Evolutionary conservation across 2,329 filamentous ascomycete genomes (phyloP).

Genomic region (Colletotrichum godetiae): DNA sequence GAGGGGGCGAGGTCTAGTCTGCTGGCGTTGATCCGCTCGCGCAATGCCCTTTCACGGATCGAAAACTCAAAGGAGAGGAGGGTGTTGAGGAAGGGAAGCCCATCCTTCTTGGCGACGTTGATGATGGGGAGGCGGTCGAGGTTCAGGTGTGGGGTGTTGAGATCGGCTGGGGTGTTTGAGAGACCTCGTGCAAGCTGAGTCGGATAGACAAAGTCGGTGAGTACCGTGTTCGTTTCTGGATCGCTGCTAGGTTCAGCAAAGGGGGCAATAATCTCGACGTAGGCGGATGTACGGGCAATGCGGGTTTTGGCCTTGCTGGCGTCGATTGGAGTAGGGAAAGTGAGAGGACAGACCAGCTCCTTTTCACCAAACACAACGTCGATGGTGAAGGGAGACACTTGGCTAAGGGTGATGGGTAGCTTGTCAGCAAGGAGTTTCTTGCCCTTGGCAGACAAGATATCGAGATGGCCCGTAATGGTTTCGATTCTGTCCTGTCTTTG

Average conservation of each 20-base stretch:
- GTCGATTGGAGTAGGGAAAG: slow-evolving; percentile 54
- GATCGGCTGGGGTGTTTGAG: slow-evolving; percentile 45
- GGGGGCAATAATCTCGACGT: slow-evolving; percentile 56
- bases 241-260: slow-evolving; percentile 42
- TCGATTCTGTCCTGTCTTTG: slow-evolving; percentile 43
- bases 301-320: slow-evolving; percentile 49
- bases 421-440: slow-evolving; percentile 52
- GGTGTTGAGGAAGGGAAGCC: slow-evolving; percentile 51
- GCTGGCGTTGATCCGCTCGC: slow-evolving; percentile 41
- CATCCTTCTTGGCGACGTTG: slow-evolving; percentile 47
- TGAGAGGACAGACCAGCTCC: slow-evolving; percentile 45
- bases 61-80: slow-evolving; percentile 55
- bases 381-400: slow-evolving; percentile 53
- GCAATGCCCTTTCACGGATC: slow-evolving; percentile 50
- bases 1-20: slow-evolving; percentile 42
- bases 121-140: slow-evolving; percentile 58
- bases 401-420: slow-evolving; percentile 48
- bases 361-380: slow-evolving; percentile 52
- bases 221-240: not conserved
- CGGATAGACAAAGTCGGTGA: slow-evolving; percentile 52
- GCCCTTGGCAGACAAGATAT: slow-evolving; percentile 49
- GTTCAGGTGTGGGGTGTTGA: slow-evolving; percentile 55
- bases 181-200: slow-evolving; percentile 40
- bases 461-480: slow-evolving; percentile 52
- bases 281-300: slow-evolving; percentile 56